Evolutionary conservation across 441 rosid genomes (phyloP), one percentile per base, ranked within the genome.

Genomic region (Melianthus villosus): DNA sequence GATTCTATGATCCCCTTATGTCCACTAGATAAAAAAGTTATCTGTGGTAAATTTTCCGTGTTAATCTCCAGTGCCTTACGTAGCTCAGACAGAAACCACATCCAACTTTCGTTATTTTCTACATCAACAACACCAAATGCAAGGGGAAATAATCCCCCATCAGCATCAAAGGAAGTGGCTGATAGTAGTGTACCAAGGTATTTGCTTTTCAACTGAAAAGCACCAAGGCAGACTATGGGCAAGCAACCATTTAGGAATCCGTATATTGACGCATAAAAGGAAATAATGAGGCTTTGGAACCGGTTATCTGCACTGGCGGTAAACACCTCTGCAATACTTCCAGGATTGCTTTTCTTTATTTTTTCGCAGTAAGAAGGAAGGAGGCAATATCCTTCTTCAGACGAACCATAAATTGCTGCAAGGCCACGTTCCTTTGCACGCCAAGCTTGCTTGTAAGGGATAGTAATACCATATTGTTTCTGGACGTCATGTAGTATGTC

Each of bases 371-470:
- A 62, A 2, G 65, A 50, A 9, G 75, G 77, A 47, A 72, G 77
- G 14, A 50, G 39, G 45, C 62, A 60, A 25, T 72, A 72, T 50
- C 77, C 83, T 60, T 75, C 75, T 50, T 75, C 83, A 45, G 61
- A 72, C 40, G 79, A 66, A 43, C 74, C 83, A 62, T 62, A 69
- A 48, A 75, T 72, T 25, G 72, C 72, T 1, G 73, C 73, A 10
- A 71, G 68, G n/a, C 82, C 69, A 8, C 79, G 61, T 52, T 71
- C 82, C 50, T 75, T 68, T 13, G 74, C 79, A 39, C 65, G 74
- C 77, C 75, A 69, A 38, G 79, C 83, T 54, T 75, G 77, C 60
- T 72, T 75, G 55, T 69, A 67, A 1, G 83, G 72, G 30, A 75
- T 62, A 18, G 55, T 64, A 50, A 75, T 69, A 36, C 73, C 72